Evolutionary conservation across 139 green algal species (phyloP), one percentile per base, ranked within the genome.

Genomic region (Zygnema circumcarinatum): DNA sequence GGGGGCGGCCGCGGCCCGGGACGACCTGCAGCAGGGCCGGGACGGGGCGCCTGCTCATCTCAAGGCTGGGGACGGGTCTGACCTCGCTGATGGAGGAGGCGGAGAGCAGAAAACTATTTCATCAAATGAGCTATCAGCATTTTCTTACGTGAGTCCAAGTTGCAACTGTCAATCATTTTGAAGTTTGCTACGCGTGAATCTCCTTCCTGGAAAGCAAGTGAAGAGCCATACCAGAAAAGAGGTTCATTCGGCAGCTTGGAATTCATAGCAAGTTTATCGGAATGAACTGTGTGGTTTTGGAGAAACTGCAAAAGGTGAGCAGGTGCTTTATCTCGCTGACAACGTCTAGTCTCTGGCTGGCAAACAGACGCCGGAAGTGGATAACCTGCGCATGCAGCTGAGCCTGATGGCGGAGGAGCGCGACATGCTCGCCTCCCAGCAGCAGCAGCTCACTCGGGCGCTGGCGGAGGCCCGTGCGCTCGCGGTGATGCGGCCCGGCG

Each of bases 341-440:
- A n/a, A n/a, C n/a, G n/a, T n/a, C n/a, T 62, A 25, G 47, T 62
- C 47, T 7, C 47, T 54, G 62, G 76, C 1, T n/a, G n/a, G n/a
- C n/a, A n/a, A n/a, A n/a, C n/a, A 83, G 78, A 42, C n/a, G 25
- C 62, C 80, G 1, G 84, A 89, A 79, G 25, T 89, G 31, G 84
- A 89, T 40, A 69, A 53, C 22, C 38, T 89, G 38, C 52, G 74
- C 31, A 76, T 42, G 84, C 40, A 89, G 41, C 20, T 89, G 84
- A 79, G 68, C 39, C 1, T 52, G 76, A 38, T 89, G 38, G 1
- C 75, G 11, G n/a, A 88, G 1, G 84, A 89, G 75, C 32, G 32
- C 38, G 79, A 82, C 25, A 81, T 38, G 79, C 41, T 89, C 33
- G 22, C n/a, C 42, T 33, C 35, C 33, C 38, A 87, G 75, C 52